Conservation (phyloP, 768 basidiomycete genomes). For the Rubroboletus pulcherrimus region DNA sequence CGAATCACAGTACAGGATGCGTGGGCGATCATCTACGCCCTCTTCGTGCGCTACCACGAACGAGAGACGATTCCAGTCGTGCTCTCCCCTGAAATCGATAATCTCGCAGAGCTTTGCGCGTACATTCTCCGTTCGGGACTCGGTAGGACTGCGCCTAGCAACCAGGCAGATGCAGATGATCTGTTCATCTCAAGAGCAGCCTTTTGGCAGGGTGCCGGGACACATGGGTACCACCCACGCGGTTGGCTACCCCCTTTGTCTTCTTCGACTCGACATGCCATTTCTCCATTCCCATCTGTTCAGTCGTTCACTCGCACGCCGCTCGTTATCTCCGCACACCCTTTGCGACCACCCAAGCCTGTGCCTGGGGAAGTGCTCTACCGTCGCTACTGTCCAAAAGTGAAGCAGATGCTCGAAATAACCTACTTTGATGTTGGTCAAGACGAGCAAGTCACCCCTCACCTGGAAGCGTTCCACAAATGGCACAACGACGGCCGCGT, state of each 20-base stretch:
- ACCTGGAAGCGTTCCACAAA: conserved; percentile 42
- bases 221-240: conserved; percentile 26
- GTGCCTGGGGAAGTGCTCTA: conserved; percentile 40
- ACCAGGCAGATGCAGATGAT: conserved; percentile 16
- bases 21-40: conserved; percentile 41
- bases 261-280: conserved; percentile 23
- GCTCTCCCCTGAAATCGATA: conserved; percentile 27
- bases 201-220: conserved; percentile 53
- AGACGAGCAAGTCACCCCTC: conserved; percentile 18
- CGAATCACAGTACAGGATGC: conserved; percentile 29
- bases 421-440: conserved; percentile 26
- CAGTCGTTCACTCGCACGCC: conserved; percentile 43
- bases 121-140: conserved; percentile 42
- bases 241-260: conserved; percentile 34
- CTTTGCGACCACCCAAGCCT: conserved; percentile 50
- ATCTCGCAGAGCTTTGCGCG: conserved; percentile 29
- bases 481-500: conserved; percentile 52
- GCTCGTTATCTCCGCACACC: conserved; percentile 47
- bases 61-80: conserved; percentile 41
- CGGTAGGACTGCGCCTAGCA: conserved; percentile 9
- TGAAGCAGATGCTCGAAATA: conserved; percentile 33
- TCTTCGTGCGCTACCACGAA: conserved; percentile 37
- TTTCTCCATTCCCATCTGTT: conserved; percentile 33
- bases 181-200: conserved; percentile 40
- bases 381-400: conserved; percentile 29